These are phyloP conservation scores for Hemisphaericaspora nanyangensis DNA, from an alignment of 805 yeast genomes.

Conservation along the genomic window DNA sequence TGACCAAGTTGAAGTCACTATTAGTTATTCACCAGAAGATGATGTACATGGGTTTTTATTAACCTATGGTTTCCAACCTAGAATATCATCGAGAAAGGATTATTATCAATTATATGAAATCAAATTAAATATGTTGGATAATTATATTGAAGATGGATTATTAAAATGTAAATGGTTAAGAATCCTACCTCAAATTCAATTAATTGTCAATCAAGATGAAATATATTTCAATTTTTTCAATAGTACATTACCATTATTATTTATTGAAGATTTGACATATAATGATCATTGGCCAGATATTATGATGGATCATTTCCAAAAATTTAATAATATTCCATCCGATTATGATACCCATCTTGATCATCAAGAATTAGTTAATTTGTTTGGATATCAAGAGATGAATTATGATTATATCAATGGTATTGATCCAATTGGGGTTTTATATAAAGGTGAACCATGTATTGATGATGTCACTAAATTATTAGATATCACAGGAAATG, in stretches of 20 bases:
- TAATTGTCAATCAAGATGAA: conserved; percentile 9
- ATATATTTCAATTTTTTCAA: conserved; percentile 16
- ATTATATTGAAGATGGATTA: conserved; percentile 1
- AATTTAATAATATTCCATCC: conserved; percentile 16
- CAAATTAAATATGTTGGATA: conserved; percentile 1
- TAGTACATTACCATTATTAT: conserved; percentile 15
- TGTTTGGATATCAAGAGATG: conserved; percentile 22
- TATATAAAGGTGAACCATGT: conserved; percentile 1
- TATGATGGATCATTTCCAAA: conserved; percentile 14
- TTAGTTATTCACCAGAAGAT: conserved; percentile 21
- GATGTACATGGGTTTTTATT: conserved; percentile 20
- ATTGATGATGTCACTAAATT: not conserved
- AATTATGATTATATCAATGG: conserved; percentile 24
- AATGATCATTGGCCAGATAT: conserved; percentile 49
- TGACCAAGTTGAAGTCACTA: conserved; percentile 19
- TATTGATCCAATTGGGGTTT: conserved; percentile 19
- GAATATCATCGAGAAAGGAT: not conserved
- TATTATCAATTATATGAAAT: conserved; percentile 9
- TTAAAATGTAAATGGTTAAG: conserved; percentile 25
- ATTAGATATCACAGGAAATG: not conserved
- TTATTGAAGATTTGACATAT: conserved; percentile 65
- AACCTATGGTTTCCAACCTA: conserved; percentile 32
- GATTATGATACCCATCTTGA: conserved; percentile 21
- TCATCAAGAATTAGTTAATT: conserved; percentile 20
- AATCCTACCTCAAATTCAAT: conserved; percentile 24